Base-by-base conservation (phyloP, 352 stramenopile genomes). In the Blastocystis sp. region DNA sequence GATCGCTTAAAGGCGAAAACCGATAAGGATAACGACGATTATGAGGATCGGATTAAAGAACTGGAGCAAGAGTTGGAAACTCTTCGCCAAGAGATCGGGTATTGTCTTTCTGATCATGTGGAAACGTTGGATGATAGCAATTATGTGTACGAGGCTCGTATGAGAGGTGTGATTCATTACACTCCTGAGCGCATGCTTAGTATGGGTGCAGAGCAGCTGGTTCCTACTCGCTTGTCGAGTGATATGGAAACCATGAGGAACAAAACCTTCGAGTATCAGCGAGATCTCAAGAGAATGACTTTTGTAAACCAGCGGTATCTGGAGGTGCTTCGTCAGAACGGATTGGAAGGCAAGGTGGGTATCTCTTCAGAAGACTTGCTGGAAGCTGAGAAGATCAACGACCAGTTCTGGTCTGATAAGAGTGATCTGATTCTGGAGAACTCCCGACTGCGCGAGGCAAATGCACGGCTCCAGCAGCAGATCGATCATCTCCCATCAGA, bases 71-170 rank as follows among this genome's bases (percentile, higher is more conserved):
- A 84, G 73, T 43, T 84, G 73, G 53, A 64, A 18, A 55, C 59
- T 50, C 50, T 39, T 29, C 43, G 68, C 20, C 73, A 37, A n/a
- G 43, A 45, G 34, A 64, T 84, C 18, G n/a, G 47, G 47, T 37
- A 59, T 59, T 59, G 50, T 29, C 34, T 66, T 1, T 15, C 6
- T 5, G 73, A 84, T 13, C 34, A 84, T 23, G 73, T 66, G 73
- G 73, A 84, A 55, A 47, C 55, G 18, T 37, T 84, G 9, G 34
- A 84, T 45, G 47, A 84, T 50, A 84, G 73, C 73, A 63, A 84
- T 37, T 84, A 68, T 45, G 47, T 68, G 23, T 84, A 66, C 50
- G 73, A 84, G 29, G 73, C 73, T 29, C 73, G 73, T 45, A n/a
- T 84, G 47, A 34, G 56, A 23, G 73, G 47, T 13, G 8, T 68